Evolutionary conservation across 1,139 yeast genomes (phyloP), one percentile per base, ranked within the genome.

Genomic region (Blastobotrys serpentis): DNA sequence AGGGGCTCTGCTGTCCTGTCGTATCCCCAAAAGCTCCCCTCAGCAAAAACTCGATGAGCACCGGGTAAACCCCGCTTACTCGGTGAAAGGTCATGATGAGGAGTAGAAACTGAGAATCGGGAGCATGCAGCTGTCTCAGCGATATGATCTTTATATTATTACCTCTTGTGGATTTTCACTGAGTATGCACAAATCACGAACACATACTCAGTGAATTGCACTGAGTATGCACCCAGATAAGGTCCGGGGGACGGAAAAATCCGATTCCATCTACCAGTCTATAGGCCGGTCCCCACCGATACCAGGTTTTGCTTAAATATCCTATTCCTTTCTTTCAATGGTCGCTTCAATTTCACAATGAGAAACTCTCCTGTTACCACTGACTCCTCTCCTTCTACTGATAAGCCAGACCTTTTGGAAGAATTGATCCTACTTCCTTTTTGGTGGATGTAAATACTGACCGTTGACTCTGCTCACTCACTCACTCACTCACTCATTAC

Each of bases 341-440:
- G 8, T 10, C 6, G 26, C 8, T 23, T 23, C 10, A 23, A 6
- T 6, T 23, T 23, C 8, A 10, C 26, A 6, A 23, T 23, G 26
- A 23, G 10, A 23, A 23, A 10, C 10, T 23, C 26, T 10, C 26
- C 6, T 6, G 10, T 10, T 23, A 23, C 26, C 6, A 23, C 26
- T 6, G 10, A n/a, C n/a, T n/a, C 26, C 26, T 6, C 6, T 10
- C 26, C 26, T 6, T 6, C 8, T 23, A 23, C 26, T 7, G 38
- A 33, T 6, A 17, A 33, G 10, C 18, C 13, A 4, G 38, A 33
- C 17, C 19, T 33, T 18, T 17, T 33, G 21, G 38, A 33, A 33
- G 38, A 16, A 16, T 17, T 33, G 17, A 33, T 33, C 18, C 38
- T 33, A 13, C 38, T 33, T 17, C 38, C 38, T 6, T 33, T 33